phyloP scores from a whole-genome alignment of 345 rosid species.

The Boechera divaricarpa region DNA sequence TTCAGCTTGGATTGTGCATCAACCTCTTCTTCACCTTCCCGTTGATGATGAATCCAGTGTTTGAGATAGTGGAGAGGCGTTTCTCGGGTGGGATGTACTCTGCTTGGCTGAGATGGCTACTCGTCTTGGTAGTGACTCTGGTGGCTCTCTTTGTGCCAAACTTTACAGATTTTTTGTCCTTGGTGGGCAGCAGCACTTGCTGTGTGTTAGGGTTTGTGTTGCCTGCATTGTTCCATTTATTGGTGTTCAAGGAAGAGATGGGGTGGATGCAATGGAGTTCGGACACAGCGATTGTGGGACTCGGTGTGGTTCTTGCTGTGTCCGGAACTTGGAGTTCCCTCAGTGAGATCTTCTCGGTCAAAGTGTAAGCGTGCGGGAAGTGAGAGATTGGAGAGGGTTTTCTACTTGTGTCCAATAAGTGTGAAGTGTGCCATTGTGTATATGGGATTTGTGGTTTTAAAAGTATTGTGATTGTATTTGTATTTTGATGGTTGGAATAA shows the following conservation, averaged over 20 bases:
- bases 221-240: conserved; percentile 80
- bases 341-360: conserved; percentile 62
- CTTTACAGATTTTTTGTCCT: conserved; percentile 82
- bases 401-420: conserved; percentile 22
- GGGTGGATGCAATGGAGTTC: conserved; percentile 62
- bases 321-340: conserved; percentile 84
- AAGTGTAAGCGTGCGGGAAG: conserved; percentile 31
- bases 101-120: conserved; percentile 78
- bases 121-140: conserved; percentile 66
- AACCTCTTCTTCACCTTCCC: conserved; percentile 94
- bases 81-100: conserved; percentile 64
- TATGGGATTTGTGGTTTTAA: conserved; percentile 5
- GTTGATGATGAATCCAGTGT: conserved; percentile 91
- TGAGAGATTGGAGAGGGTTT: conserved; percentile 9
- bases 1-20: conserved; percentile 80
- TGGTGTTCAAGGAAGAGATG: conserved; percentile 83
- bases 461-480: conserved; percentile 33
- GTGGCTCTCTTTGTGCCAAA: conserved; percentile 81
- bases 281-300: conserved; percentile 57
- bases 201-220: conserved; percentile 78
- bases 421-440: conserved; percentile 20
- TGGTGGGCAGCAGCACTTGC: conserved; percentile 92
- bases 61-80: conserved; percentile 83
- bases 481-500: conserved; percentile 33
- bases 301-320: conserved; percentile 65